Conservation (phyloP, 2,329 filamentous ascomycete species). For the Emydomyces testavorans region DNA sequence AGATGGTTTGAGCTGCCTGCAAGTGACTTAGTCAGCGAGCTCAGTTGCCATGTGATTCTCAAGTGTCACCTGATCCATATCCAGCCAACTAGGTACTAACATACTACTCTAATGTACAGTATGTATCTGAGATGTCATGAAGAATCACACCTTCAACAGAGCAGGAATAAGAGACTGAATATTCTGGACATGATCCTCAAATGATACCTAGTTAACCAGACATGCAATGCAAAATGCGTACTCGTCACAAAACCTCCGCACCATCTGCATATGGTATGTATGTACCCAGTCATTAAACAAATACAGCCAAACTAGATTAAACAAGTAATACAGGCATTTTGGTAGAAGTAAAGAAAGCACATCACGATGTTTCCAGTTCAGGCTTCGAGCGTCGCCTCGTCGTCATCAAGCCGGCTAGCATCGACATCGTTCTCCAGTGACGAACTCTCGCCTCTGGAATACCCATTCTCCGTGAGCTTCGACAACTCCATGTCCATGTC, state of each 20-base stretch:
- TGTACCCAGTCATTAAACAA: no score
- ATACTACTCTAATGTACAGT: no score
- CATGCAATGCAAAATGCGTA: neutral
- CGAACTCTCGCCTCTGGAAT: neutral
- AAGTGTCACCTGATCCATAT: no score
- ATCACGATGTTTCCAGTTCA: slow-evolving; percentile 4
- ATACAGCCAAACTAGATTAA: neutral
- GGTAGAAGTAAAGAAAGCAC: neutral
- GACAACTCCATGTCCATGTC: slow-evolving; percentile 13
- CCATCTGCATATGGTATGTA: neutral
- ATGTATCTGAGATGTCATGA: no score
- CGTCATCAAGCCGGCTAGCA: slow-evolving; percentile 6
- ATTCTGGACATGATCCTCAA: no score
- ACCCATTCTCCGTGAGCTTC: slow-evolving; percentile 3
- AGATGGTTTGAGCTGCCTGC: no score
- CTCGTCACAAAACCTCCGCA: neutral
- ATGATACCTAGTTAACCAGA: no score
- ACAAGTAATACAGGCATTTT: neutral
- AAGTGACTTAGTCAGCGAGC: no score
- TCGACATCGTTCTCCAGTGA: slow-evolving; percentile 6
- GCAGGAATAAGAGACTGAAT: no score
- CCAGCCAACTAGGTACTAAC: no score
- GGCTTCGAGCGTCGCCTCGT: slow-evolving; percentile 13
- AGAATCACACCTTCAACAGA: no score
- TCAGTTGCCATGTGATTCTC: no score